Conservation (phyloP, 306 rosid genomes). For the Luffa aegyptiaca region DNA sequence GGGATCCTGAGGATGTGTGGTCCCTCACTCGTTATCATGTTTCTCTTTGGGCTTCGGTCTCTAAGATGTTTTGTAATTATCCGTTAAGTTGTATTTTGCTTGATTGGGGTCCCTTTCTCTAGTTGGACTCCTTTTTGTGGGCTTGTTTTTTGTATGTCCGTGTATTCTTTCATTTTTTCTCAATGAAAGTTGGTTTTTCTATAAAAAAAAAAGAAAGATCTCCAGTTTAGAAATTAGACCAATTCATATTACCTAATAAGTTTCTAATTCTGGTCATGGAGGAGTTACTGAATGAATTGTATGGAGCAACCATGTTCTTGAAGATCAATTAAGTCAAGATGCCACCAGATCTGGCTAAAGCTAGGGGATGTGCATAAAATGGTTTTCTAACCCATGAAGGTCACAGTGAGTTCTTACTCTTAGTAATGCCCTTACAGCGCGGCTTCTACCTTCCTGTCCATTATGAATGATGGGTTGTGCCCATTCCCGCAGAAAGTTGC, state of each 20-base stretch:
- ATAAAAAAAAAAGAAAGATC: no score
- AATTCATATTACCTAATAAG: background rate
- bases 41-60: no score
- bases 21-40: no score
- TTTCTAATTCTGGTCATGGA: background rate
- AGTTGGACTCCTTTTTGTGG: no score
- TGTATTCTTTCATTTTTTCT: no score
- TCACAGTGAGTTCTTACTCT: background rate
- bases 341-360: background rate
- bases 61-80: no score
- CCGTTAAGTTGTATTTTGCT: no score
- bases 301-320: background rate
- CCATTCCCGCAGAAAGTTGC: background rate
- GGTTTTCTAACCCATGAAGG: background rate
- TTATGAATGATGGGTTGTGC: background rate
- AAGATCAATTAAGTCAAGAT: background rate
- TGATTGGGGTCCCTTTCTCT: no score
- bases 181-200: no score
- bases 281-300: background rate
- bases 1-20: no score
- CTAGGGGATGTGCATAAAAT: background rate
- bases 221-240: no score
- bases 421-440: background rate
- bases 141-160: no score
- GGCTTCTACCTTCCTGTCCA: background rate